These are phyloP conservation scores for Metschnikowia henanensis DNA, from an alignment of 805 yeast genomes.

Conservation along the genomic window DNA sequence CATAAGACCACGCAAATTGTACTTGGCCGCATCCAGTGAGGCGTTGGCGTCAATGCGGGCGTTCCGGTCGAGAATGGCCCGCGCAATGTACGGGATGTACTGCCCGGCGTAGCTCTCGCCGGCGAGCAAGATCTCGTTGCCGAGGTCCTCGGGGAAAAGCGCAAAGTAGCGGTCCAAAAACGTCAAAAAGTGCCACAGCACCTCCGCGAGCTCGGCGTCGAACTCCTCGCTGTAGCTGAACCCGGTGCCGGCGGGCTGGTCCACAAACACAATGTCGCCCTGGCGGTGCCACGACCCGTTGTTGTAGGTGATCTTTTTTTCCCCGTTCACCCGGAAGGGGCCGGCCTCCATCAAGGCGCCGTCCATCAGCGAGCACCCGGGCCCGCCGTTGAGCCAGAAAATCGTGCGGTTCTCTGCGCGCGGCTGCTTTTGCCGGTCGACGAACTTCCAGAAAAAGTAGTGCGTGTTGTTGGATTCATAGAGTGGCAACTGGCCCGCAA, in stretches of 20 bases:
- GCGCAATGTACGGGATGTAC: slow-evolving; percentile 86
- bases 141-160: slow-evolving; percentile 69
- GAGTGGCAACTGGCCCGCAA: slow-evolving; percentile 66
- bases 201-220: slow-evolving; percentile 53
- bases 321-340: slow-evolving; percentile 64
- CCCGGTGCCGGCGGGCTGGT: slow-evolving; percentile 96
- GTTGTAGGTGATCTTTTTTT: slow-evolving; percentile 50
- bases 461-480: slow-evolving; percentile 52
- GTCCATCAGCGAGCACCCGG: slow-evolving; percentile 98
- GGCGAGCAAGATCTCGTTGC: slow-evolving; percentile 70
- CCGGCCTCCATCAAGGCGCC: slow-evolving; percentile 94
- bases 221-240: slow-evolving; percentile 64
- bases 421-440: slow-evolving; percentile 29
- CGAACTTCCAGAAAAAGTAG: slow-evolving; percentile 79
- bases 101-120: slow-evolving; percentile 99
- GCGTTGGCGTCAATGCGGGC: slow-evolving; percentile 12
- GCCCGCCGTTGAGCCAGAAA: slow-evolving; percentile 97
- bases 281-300: slow-evolving; percentile 81
- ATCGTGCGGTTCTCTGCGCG: slow-evolving; percentile 48
- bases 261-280: slow-evolving; percentile 81
- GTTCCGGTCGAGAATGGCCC: slow-evolving; percentile 54
- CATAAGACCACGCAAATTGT: slow-evolving; percentile 61
- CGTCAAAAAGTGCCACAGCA: slow-evolving; percentile 59
- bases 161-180: slow-evolving; percentile 68
- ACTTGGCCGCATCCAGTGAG: slow-evolving; percentile 16